Base-by-base conservation (phyloP, 805 yeast genomes). In the Scheffersomyces coipomensis region DNA sequence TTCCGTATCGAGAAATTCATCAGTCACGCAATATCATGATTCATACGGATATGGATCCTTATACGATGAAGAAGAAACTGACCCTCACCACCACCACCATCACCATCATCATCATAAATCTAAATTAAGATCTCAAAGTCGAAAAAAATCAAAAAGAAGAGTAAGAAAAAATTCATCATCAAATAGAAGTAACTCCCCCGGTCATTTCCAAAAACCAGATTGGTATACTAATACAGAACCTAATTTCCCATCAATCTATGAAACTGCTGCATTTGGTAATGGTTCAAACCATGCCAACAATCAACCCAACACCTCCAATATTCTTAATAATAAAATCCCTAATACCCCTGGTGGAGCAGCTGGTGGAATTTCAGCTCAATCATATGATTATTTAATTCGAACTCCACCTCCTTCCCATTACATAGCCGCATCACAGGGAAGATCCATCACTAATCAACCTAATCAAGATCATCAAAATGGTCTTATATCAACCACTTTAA, bases 141-240 rank as follows among this genome's bases (percentile, higher is more conserved):
- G 7, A 17, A 18, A 19, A 5, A 18, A 29, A 18, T 19, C 24
- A 4, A 19, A 18, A 19, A 9, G 33, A 19, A 32, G 16, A 18
- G 15, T 19, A 16, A 16, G 31, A 31, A 16, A 27, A 17, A n/a
- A n/a, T 4, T 32, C 40, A 10, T 11, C 16, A 12, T n/a, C 35
- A 16, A 10, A 22, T 11, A 33, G 30, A n/a, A 29, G 27, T 17
- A 31, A 22, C 18, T 25, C 40, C 4, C 51, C 43, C 12, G 26
- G 42, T 13, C 60, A 56, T 34, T 64, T 64, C 47, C 62, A 57
- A 38, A 58, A 60, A 33, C 68, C 68, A 1, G 68, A 60, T 38
- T 65, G 71, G 72, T 64, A 64, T 48, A 56, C 62, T n/a, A 56
- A 53, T 39, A 48, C 32, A 6, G 19, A 19, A 29, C 27, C 29